Percentiles rank a stretch among this genome's conserved stretches.
These are phyloP conservation scores for Bothriochloa decipiens DNA, from an alignment of 176 grass and related monocot species.

Conservation along the genomic window DNA sequence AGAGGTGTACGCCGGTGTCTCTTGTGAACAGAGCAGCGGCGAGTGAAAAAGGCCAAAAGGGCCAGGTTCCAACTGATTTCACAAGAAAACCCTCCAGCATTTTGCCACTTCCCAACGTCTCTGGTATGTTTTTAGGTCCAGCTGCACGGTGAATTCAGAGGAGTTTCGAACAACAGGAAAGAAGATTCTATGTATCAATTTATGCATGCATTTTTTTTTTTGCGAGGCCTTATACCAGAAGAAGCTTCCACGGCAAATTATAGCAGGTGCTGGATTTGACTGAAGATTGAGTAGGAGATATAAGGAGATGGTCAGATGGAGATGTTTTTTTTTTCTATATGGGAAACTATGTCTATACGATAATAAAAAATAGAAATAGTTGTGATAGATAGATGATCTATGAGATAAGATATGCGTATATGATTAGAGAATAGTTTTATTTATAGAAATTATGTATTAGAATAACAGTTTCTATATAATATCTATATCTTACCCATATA, in stretches of 20 bases:
- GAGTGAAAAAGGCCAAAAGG: background rate
- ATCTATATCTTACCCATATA: background rate
- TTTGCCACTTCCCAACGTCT: background rate
- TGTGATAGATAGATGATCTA: background rate
- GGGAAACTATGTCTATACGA: background rate
- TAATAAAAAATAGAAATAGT: background rate
- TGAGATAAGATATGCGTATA: background rate
- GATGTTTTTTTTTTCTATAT: background rate
- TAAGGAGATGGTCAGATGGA: background rate
- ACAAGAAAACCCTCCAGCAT: background rate
- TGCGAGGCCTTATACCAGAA: background rate
- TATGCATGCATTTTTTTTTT: background rate
- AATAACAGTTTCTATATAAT: too few species aligned
- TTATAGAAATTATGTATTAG: background rate
- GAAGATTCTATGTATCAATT: background rate
- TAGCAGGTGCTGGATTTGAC: background rate
- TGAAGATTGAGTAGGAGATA: background rate
- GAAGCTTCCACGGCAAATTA: background rate
- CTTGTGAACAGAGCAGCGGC: background rate
- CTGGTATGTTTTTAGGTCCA: background rate
- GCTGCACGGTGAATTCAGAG: background rate
- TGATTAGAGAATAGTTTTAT: background rate
- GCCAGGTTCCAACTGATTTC: background rate
- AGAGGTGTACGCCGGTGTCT: slow-evolving; percentile 37
- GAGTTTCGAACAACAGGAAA: background rate